These are phyloP conservation scores for Pestalotiopsis sp. DNA, from an alignment of 2,329 filamentous ascomycete genomes.

Conservation along the genomic window DNA sequence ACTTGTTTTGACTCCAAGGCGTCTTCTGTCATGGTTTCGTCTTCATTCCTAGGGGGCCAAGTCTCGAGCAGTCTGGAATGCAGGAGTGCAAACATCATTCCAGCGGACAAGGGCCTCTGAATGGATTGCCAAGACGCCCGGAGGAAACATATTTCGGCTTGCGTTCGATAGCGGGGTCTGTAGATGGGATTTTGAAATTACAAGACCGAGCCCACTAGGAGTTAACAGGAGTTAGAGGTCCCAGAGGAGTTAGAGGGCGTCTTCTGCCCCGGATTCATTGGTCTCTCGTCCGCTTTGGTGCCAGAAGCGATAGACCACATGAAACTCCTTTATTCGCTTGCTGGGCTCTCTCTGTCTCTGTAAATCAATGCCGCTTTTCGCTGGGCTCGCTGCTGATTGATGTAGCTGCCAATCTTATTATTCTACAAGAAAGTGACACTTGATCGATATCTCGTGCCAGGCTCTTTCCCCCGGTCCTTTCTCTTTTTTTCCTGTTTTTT, in stretches of 20 bases:
- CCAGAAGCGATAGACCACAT: background rate
- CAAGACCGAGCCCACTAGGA: background rate
- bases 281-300: background rate
- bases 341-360: background rate
- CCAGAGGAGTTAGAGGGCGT: background rate
- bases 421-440: background rate
- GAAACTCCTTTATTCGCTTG: background rate
- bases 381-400: background rate
- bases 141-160: background rate
- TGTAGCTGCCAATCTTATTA: background rate
- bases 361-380: background rate
- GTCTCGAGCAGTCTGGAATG: too few relatives aligned
- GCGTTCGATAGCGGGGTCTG: background rate
- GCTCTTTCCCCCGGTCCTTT: background rate
- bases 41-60: too few relatives aligned
- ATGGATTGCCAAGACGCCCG: background rate
- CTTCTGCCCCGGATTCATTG: background rate
- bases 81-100: too few relatives aligned
- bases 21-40: too few relatives aligned
- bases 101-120: background rate
- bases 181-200: background rate
- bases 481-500: background rate
- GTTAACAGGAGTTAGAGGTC: background rate
- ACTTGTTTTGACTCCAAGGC: background rate
- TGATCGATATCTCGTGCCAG: background rate